Evolutionary conservation across 163 green algal species (phyloP).

Genomic region (Chlamydomonas reinhardtii): DNA sequence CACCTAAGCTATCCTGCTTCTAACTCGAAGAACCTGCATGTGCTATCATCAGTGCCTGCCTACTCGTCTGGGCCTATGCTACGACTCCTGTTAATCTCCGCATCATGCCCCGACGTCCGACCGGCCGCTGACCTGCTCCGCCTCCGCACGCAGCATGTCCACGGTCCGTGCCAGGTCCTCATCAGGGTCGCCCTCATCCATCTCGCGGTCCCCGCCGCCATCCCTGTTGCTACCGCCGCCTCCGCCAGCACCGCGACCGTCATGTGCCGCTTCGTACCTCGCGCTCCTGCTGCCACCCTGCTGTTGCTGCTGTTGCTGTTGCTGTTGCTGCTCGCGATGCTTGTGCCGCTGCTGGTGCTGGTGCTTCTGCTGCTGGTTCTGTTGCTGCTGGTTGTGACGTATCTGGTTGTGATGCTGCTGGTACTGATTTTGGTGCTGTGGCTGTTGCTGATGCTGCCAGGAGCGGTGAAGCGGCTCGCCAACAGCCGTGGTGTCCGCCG

Average conservation of each 20-base stretch:
- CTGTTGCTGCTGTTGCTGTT: background rate
- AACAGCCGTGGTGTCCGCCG: too few species aligned
- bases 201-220: background rate
- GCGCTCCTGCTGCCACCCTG: too few species aligned
- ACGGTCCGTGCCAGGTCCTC: constrained; percentile 36
- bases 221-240: too few species aligned
- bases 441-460: background rate
- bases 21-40: too few species aligned
- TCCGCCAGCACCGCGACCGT: too few species aligned
- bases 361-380: background rate
- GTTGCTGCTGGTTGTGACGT: background rate
- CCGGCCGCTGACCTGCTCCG: background rate
- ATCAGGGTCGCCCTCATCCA: background rate
- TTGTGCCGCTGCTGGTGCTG: background rate
- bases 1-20: too few species aligned
- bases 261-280: too few species aligned
- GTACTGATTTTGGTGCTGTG: background rate
- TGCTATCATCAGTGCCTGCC: too few species aligned
- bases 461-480: background rate
- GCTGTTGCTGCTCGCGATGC: background rate
- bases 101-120: too few species aligned
- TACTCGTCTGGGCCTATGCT: too few species aligned
- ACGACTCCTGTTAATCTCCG: too few species aligned
- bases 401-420: background rate
- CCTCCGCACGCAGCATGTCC: constrained; percentile 40